Evolutionary conservation across 352 stramenopile species (phyloP), one percentile per base, ranked within the genome.

Genomic region (Achlya hypogyna): DNA sequence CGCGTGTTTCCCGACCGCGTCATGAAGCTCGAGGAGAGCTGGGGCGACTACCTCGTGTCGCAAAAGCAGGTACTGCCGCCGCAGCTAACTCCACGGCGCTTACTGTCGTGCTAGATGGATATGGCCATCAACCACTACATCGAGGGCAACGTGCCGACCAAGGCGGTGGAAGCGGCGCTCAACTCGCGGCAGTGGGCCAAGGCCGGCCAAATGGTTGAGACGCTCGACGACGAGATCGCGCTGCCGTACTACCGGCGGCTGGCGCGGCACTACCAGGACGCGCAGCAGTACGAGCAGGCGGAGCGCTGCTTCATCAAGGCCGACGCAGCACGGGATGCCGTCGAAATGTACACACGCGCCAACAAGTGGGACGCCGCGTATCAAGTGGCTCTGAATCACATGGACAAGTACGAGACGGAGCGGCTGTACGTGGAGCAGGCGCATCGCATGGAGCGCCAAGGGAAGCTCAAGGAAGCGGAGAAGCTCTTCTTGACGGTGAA

Each of bases 61-160:
- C 83, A 96, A 62, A 97, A 97, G 76, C 89, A 98, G 75, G 63
- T 67, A 58, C 35, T 49, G 5, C 29, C 6, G 6, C 34, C 34
- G 34, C 16, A 14, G 49, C 49, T 54, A 14, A 6, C 14, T 54
- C 6, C 29, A 34, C 6, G 23, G n/a, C 35, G 45, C 40, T 53
- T 23, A 22, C 12, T 10, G 28, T n/a, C 20, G 8, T 53, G 53
- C 20, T 67, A 67, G 63, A 90, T 97, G 74, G 94, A 98, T 70
- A 96, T 97, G 87, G 94, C 94, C 20, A 98, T 98, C 71, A 97
- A 97, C 73, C 93, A 98, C 73, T 98, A 96, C 76, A 98, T 98
- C 40, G 92, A 98, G 76, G 93, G 91, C 1, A 96, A 96, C 52
- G 88, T 92, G 4, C 79, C 87, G 27, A 93, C 76, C 20, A 98